Evolutionary conservation across 192 early-diverging fungal genomes (phyloP).

Genomic region (Pecoramyces ruminantium): DNA sequence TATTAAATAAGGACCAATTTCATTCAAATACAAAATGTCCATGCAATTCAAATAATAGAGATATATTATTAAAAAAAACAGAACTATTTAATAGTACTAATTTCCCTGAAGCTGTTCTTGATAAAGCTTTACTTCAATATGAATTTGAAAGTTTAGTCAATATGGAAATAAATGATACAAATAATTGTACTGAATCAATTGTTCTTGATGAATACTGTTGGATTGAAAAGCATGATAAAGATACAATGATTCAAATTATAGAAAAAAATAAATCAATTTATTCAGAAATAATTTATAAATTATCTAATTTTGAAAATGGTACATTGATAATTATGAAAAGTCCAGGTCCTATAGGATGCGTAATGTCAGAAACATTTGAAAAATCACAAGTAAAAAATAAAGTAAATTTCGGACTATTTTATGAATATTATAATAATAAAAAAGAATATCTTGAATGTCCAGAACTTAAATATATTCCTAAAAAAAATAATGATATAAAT

Average conservation of each 20-base stretch:
- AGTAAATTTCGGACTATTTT: not conserved
- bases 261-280: not conserved
- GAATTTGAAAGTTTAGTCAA: not conserved
- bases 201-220: not conserved
- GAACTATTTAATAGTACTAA: not conserved
- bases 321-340: not conserved
- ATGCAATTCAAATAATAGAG: not conserved
- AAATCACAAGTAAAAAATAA: not conserved
- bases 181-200: not conserved
- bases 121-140: not conserved
- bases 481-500: not conserved
- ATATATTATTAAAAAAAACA: not conserved
- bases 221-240: not conserved
- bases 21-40: not conserved
- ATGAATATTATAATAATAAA: not conserved
- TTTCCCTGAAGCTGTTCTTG: not conserved
- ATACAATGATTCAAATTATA: not conserved
- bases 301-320: not conserved
- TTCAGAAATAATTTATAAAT: not conserved
- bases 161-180: not conserved
- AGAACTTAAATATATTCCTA: not conserved
- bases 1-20: not conserved
- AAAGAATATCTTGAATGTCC: not conserved
- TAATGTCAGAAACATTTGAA: not conserved
- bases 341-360: not conserved